phyloP scores from a whole-genome alignment of 2,329 filamentous ascomycete species.

The Fusarium musae region DNA sequence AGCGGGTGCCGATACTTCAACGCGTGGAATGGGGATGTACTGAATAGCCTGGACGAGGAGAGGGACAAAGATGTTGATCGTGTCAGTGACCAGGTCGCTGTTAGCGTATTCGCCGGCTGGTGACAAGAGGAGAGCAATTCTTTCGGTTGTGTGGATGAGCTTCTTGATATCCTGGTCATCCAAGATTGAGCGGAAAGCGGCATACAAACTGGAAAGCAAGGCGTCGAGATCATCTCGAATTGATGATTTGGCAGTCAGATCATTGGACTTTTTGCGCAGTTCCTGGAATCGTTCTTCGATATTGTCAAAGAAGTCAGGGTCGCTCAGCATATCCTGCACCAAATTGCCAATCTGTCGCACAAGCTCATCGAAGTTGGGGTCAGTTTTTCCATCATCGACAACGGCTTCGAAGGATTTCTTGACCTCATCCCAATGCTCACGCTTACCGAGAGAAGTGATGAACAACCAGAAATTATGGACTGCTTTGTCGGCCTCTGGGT shows the following conservation, averaged over 20 bases:
- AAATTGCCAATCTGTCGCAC: constrained; percentile 78
- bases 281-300: constrained; percentile 67
- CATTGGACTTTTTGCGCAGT: constrained; percentile 65
- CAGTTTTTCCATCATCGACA: constrained; percentile 77
- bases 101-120: constrained; percentile 73
- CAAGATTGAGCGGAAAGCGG: constrained; percentile 74
- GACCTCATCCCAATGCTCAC: constrained; percentile 78
- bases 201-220: constrained; percentile 74
- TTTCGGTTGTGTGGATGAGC: constrained; percentile 73
- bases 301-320: constrained; percentile 86
- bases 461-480: constrained; percentile 84
- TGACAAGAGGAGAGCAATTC: constrained; percentile 76
- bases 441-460: constrained; percentile 81
- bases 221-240: constrained; percentile 78
- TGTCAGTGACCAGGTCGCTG: constrained; percentile 77
- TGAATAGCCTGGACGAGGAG: constrained; percentile 81
- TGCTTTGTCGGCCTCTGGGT: constrained; percentile 79
- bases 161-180: constrained; percentile 78
- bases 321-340: constrained; percentile 82
- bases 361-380: constrained; percentile 84
- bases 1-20: constrained; percentile 87
- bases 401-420: constrained; percentile 76
- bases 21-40: constrained; percentile 86
- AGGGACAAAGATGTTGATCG: constrained; percentile 83
- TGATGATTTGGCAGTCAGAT: constrained; percentile 73